Base-by-base conservation (phyloP, 2,329 filamentous ascomycete genomes). In the Stemphylium lycopersici region DNA sequence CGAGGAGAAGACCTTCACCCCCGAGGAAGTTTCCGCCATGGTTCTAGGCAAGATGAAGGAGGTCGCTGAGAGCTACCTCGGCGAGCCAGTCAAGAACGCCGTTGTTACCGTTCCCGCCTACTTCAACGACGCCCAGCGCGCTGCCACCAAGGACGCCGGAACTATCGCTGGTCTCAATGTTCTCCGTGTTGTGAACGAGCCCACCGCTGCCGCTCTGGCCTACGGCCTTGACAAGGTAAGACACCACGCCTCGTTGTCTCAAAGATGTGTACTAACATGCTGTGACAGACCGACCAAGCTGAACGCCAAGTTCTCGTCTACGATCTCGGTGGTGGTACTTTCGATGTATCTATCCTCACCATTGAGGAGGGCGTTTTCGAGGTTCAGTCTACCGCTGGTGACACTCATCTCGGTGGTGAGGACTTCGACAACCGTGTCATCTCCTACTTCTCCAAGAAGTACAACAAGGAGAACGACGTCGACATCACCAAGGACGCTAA, bases 381-480 rank as follows among this genome's bases (percentile, higher is more conserved):
- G 83, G 93, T 97, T 68, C 80, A 93, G 79, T 90, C 93, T 78
- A 96, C 92, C 71, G 91, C 92, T 76, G 92, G 93, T 91, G 93
- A 97, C 78, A 96, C 93, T 71, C 93, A 96, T 79, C 87, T 97
- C 68, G 93, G 93, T 89, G 93, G 93, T 87, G 93, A 98, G 80
- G 93, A 98, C 83, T 98, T 98, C 78, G 93, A 98, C 79, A 92
- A 98, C 86, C 89, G 93, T 77, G 85, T 98, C 78, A 96, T 98
- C 83, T 91, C 90, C 84, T 85, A 93, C 87, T 91, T 98, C 76
- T 88, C 89, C 83, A 97, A 98, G 89, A 83, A 85, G 70, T 98
- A 96, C 88, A 98, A 98, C 89, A 97, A 97, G 89, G 95, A 97
- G 86, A 86, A 97, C 84, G 81, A 80, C 69, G 91, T 96, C 67